phyloP scores from a whole-genome alignment of 805 yeast species.

The Schwanniomyces yamadae region DNA sequence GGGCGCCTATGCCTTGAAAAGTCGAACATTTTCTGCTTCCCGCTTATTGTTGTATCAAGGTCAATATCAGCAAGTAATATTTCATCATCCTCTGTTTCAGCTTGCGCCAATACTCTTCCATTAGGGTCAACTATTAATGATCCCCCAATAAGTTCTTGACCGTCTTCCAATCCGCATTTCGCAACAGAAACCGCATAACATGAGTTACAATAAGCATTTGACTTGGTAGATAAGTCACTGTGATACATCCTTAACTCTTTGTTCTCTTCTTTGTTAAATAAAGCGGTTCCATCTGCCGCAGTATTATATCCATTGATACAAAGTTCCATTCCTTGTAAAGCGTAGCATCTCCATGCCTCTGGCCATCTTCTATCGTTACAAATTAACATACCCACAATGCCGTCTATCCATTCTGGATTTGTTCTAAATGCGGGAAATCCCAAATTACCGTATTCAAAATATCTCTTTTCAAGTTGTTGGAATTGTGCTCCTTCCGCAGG shows the following conservation, averaged over 20 bases:
- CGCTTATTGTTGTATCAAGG: conserved; percentile 35
- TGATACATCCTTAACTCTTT: conserved; percentile 29
- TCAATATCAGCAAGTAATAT: conserved; percentile 4
- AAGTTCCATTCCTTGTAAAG: conserved; percentile 40
- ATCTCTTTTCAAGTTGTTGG: conserved; percentile 39
- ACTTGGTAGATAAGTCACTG: conserved; percentile 30
- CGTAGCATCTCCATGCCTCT: conserved; percentile 40
- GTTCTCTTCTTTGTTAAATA: conserved; percentile 17
- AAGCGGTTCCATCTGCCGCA: conserved; percentile 31
- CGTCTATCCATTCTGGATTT: conserved; percentile 34
- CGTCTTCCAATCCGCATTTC: conserved; percentile 37
- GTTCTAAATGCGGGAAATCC: conserved; percentile 36
- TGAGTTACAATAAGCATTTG: conserved; percentile 35
- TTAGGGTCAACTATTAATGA: conserved; percentile 37
- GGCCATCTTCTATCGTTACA: conserved; percentile 45
- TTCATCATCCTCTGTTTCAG: conserved; percentile 34
- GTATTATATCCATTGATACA: conserved; percentile 38
- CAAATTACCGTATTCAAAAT: conserved; percentile 35
- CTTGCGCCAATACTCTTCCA: conserved; percentile 31
- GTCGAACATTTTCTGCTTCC: conserved; percentile 32
- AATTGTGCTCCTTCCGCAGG: conserved; percentile 30
- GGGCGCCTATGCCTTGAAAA: conserved; percentile 5
- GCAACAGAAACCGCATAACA: conserved; percentile 34
- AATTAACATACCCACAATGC: conserved; percentile 36
- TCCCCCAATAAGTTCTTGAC: conserved; percentile 34